Evolutionary conservation across 2,329 filamentous ascomycete species (phyloP).

Genomic region (Escovopsis sp.): DNA sequence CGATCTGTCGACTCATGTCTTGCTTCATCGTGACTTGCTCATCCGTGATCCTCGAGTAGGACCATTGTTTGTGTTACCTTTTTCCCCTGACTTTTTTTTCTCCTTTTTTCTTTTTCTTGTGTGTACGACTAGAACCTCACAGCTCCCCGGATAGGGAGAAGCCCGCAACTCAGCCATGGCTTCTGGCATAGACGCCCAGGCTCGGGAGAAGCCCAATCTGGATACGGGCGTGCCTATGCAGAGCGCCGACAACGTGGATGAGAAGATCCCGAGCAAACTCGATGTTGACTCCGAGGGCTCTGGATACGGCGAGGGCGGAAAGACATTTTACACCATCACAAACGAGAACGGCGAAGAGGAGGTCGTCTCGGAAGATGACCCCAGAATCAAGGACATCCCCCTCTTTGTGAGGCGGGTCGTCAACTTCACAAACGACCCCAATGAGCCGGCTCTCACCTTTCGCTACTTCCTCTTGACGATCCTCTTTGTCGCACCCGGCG

Average conservation of each 20-base stretch:
- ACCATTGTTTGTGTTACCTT: no score
- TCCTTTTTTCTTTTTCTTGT: not conserved
- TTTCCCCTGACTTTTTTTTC: no score
- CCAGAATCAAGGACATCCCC: slow-evolving; percentile 37
- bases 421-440: slow-evolving; percentile 41
- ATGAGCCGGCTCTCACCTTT: slow-evolving; percentile 41
- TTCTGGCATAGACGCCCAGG: not conserved
- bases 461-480: slow-evolving; percentile 41
- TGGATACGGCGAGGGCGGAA: slow-evolving; percentile 1
- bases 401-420: slow-evolving; percentile 37
- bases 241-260: slow-evolving; percentile 4
- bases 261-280: slow-evolving; percentile 2
- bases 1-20: no score
- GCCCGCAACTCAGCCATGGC: no score
- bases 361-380: slow-evolving; percentile 29
- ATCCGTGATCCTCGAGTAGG: no score
- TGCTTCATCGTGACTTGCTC: no score
- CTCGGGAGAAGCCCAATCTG: slow-evolving; percentile 1
- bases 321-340: slow-evolving; percentile 7
- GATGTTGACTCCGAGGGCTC: slow-evolving; percentile 6
- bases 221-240: slow-evolving; percentile 1
- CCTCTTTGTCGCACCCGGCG: slow-evolving; percentile 41
- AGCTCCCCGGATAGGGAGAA: no score
- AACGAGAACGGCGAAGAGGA: slow-evolving; percentile 13
- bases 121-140: not conserved